Evolutionary conservation across 2,329 filamentous ascomycete species (phyloP).

Genomic region (Davidsoniella australis): DNA sequence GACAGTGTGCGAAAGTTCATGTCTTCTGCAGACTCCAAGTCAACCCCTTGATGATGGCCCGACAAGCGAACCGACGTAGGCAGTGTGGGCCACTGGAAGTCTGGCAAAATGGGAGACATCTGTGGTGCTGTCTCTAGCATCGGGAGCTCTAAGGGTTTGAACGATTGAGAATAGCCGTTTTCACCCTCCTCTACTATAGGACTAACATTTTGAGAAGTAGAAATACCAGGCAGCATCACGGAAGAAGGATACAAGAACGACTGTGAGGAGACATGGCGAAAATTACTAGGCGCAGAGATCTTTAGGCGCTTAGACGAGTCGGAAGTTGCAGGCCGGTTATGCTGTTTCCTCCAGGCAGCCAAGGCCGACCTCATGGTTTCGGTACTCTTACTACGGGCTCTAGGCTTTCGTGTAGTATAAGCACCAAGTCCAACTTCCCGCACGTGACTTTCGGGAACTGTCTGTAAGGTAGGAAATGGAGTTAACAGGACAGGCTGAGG

Average conservation of each 20-base stretch:
- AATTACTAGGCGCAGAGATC: slow-evolving; percentile 43
- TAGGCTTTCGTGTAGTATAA: slow-evolving; percentile 17
- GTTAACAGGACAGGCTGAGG: background rate
- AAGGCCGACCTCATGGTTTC: slow-evolving; percentile 17
- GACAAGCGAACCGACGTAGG: slow-evolving; percentile 2
- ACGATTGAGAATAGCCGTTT: slow-evolving; percentile 22
- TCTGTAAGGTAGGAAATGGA: slow-evolving; percentile 15
- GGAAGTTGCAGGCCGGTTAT: slow-evolving; percentile 4
- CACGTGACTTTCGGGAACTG: slow-evolving; percentile 17
- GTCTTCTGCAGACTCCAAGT: slow-evolving; percentile 1
- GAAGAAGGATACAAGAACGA: slow-evolving; percentile 14
- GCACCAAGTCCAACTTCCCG: slow-evolving; percentile 19
- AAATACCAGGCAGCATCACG: background rate
- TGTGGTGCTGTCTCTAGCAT: slow-evolving; percentile 24
- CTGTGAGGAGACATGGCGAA: slow-evolving; percentile 28
- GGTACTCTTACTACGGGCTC: slow-evolving; percentile 14
- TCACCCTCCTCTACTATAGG: background rate
- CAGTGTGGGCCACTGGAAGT: slow-evolving; percentile 25
- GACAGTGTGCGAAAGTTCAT: slow-evolving; percentile 23
- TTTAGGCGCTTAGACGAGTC: slow-evolving; percentile 25
- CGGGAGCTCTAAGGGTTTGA: slow-evolving; percentile 39
- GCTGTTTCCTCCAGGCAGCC: slow-evolving; percentile 20
- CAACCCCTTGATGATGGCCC: slow-evolving; percentile 5
- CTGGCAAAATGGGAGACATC: slow-evolving; percentile 40
- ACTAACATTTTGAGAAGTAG: background rate